Conservation (phyloP, 108 stramenopile species). For the Nitzschia sp. region DNA sequence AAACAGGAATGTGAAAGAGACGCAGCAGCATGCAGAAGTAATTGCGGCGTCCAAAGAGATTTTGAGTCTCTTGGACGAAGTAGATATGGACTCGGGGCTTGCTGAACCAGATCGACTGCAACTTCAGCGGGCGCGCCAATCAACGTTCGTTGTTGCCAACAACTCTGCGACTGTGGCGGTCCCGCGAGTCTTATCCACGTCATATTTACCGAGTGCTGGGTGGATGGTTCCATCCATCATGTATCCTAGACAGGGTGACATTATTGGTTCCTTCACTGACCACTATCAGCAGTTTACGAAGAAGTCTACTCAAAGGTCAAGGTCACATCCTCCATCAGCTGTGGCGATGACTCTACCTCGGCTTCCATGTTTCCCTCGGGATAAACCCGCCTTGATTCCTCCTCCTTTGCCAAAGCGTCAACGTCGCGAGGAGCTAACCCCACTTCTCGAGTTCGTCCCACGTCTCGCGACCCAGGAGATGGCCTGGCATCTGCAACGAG, state of each 20-base stretch:
- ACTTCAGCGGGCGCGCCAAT: not conserved
- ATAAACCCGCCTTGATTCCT: constrained; percentile 21
- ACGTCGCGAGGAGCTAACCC: not conserved
- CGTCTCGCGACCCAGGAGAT: constrained; percentile 5
- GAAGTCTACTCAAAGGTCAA: not conserved
- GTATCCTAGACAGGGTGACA: constrained; percentile 37
- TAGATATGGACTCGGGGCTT: constrained; percentile 13
- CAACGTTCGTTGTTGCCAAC: not conserved
- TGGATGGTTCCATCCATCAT: constrained; percentile 24
- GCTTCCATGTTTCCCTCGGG: constrained; percentile 19
- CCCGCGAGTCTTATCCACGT: not conserved
- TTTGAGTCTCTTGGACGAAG: constrained; percentile 18
- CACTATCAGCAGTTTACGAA: constrained; percentile 10
- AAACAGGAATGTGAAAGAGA: not conserved
- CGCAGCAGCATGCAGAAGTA: not conserved
- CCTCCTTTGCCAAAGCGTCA: constrained; percentile 1
- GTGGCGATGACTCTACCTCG: not conserved
- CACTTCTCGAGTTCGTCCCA: not conserved
- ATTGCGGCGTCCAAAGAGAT: constrained; percentile 8
- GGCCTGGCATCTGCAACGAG: constrained; percentile 16
- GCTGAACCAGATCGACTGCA: not conserved
- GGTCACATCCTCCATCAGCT: not conserved
- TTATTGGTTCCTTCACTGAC: constrained; percentile 26
- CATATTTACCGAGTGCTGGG: constrained; percentile 8
- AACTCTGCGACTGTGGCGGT: not conserved